Conservation (phyloP, 495 filamentous ascomycete species). For the Penicillium longicatenatum region DNA sequence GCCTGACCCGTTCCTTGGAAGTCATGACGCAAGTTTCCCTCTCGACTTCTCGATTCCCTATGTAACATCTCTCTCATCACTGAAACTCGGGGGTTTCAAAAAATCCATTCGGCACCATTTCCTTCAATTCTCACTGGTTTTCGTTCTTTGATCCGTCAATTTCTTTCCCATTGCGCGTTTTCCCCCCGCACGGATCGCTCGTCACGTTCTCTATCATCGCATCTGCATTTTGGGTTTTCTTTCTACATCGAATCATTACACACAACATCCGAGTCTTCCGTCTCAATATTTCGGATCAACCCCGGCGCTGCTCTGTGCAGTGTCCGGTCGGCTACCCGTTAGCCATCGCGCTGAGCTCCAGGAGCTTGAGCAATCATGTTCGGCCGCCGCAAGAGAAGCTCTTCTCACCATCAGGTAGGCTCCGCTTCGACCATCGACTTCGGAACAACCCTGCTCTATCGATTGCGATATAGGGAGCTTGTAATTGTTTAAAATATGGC, state of each 20-base stretch:
- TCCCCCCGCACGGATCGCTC: not conserved
- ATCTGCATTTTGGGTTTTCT: constrained; percentile 10
- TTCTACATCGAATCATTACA: constrained; percentile 8
- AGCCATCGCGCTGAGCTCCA: not conserved
- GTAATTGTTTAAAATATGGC: not conserved
- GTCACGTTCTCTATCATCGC: constrained; percentile 4
- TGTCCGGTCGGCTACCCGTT: constrained; percentile 27
- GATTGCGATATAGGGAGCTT: not conserved
- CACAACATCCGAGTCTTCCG: constrained; percentile 18
- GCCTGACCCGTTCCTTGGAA: constrained; percentile 21
- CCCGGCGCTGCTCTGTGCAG: constrained; percentile 32
- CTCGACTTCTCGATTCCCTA: not conserved
- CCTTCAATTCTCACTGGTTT: constrained; percentile 6
- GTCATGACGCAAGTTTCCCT: constrained; percentile 39
- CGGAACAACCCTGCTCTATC: not conserved
- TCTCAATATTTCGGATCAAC: constrained; percentile 20
- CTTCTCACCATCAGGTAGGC: constrained; percentile 57
- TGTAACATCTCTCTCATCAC: not conserved
- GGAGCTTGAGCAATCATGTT: constrained; percentile 48
- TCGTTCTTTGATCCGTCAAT: constrained; percentile 6
- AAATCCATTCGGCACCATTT: constrained; percentile 1
- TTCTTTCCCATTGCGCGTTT: not conserved
- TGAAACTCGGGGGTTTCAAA: not conserved
- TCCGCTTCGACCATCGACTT: constrained; percentile 9
- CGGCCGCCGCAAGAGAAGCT: constrained; percentile 51